Evolutionary conservation across 106 monocot species (phyloP), one percentile per base, ranked within the genome.

Genomic region (Allium fistulosum): DNA sequence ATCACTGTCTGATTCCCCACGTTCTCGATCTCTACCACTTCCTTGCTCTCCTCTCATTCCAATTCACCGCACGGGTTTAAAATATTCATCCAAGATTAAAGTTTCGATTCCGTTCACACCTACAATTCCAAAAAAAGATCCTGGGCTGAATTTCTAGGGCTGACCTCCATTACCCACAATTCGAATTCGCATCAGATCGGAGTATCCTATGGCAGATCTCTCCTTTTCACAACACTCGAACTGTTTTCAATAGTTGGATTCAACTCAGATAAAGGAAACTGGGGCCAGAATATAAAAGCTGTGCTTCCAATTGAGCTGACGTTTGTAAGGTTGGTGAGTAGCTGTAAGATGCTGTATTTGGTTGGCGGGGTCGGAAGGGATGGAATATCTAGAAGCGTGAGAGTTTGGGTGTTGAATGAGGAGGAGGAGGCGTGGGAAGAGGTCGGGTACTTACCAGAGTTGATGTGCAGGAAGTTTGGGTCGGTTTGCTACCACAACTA

Each of bases 401-500:
- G 59, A 47, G 73, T 83, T 58, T 83, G 83, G 83, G 83, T 76
- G 76, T 11, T 83, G 74, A 63, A 51, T 11, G 53, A 4, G 8
- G 57, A 26, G 49, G 68, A 28, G 7, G 2, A 37, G 37, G 37
- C 2, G 37, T 84, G 80, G 80, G 74, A 63, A 73, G 84, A 84
- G 77, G 27, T 77, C 12, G 84, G 84, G 51, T 59, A 73, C 67
- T 18, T 84, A 80, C 80, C 80, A 69, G 80, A 80, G 60, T 51
- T 80, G 77, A 84, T 84, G 84, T 76, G 64, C 67, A 53, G 84
- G 69, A 84, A 84, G 69, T 80, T 84, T 9, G 70, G 65, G 28
- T 72, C 80, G 11, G 80, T 84, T 11, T 84, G 84, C 67, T 84
- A 80, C 58, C 84, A 84, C 55, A 80, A 84, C 58, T 84, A 84